Conservation (phyloP, 352 stramenopile species). For the Globisporangium alternatum region DNA sequence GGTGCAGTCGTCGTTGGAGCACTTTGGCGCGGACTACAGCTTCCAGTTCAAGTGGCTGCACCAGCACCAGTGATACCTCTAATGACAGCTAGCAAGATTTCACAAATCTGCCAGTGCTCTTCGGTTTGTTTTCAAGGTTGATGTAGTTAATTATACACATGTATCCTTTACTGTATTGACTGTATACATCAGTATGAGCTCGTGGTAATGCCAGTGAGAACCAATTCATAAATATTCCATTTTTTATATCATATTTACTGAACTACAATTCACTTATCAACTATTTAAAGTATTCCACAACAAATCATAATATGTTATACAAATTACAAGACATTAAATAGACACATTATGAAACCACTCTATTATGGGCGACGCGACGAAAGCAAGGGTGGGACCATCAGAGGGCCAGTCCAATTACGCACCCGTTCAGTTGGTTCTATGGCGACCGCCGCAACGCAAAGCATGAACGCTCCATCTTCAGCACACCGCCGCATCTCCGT, state of each 20-base stretch:
- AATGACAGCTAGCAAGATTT: too few relatives aligned
- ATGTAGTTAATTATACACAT: too few relatives aligned
- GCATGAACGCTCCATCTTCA: not conserved
- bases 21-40: slow-evolving; percentile 19
- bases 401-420: slow-evolving; percentile 7
- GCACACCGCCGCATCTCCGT: not conserved
- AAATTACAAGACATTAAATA: not conserved
- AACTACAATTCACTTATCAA: too few relatives aligned
- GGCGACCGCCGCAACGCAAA: slow-evolving; percentile 4
- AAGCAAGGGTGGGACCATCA: not conserved
- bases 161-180: too few relatives aligned
- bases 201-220: too few relatives aligned
- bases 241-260: too few relatives aligned
- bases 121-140: too few relatives aligned
- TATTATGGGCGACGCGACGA: not conserved
- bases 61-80: not conserved
- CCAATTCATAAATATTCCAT: too few relatives aligned
- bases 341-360: not conserved
- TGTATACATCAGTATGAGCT: too few relatives aligned
- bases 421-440: slow-evolving; percentile 12
- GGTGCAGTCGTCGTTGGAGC: slow-evolving; percentile 3
- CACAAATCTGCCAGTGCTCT: too few relatives aligned
- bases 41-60: slow-evolving; percentile 19
- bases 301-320: not conserved
- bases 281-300: too few relatives aligned